Evolutionary conservation across 1,284 basidiomycete genomes (phyloP), one percentile per base, ranked within the genome.

Genomic region (Ustilago xerochloae): DNA sequence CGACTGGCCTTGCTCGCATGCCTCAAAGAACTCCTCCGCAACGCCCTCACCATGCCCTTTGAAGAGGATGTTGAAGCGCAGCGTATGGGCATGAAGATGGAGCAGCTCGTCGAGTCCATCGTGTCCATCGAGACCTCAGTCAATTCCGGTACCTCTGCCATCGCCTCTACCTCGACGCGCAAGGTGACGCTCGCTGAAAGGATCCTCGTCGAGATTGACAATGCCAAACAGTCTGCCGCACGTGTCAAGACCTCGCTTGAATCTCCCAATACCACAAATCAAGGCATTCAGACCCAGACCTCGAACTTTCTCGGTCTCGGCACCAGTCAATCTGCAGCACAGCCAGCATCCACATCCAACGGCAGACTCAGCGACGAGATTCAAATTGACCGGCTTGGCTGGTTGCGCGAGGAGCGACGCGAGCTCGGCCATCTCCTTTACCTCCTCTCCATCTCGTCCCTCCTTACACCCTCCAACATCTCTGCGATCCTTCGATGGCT

Each of bases 391-490:
- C 76, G 79, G n/a, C 48, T 81, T 18, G 66, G 60, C 36, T 78
- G 78, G 73, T 51, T 83, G 28, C 62, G 63, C 32, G 73, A 81
- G 62, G 79, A 80, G 51, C 59, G 80, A 38, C 75, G 77, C 51
- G 81, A 78, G 36, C 68, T 79, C 15, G 81, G 75, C 2, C 81
- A 81, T 20, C 38, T 81, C 24, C 67, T 84, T 36, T 83, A 81
- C 65, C 54, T 83, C 29, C 76, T 82, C 12, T 73, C 81, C 35
- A 62, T 79, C 41, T 75, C 81, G 13, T 73, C 79, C 10, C 66
- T 79, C 2, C 61, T 83, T n/a, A 57, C 68, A 10, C 54, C 78
- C 7, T 48, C 60, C 53, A 74, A 67, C 46, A 63, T 77, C 55
- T 59, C 67, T 22, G 66, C 66, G n/a, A 41, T 80, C 50, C 55